Base-by-base conservation (phyloP, 208 protist genomes). In the Acanthamoeba sp. region DNA sequence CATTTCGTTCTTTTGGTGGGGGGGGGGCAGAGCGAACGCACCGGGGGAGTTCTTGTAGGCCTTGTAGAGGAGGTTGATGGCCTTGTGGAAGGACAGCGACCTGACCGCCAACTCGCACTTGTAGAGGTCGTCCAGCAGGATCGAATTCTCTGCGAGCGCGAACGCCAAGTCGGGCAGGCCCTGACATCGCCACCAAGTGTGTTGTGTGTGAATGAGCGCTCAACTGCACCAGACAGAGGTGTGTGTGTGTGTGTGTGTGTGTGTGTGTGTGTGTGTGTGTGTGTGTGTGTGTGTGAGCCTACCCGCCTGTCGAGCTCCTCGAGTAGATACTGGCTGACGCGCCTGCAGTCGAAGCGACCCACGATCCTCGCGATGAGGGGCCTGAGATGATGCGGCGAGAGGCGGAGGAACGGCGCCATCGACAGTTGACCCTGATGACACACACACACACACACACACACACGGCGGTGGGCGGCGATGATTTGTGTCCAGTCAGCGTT, bases 81-180 rank as follows among this genome's bases (percentile, higher is more conserved):
- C 87, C 57, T 92, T 92, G 34, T 45, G 50, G 38, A 92, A 92
- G 57, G 42, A 73, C 2, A 92, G 62, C 20, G 59, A 29, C 38
- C 62, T 42, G 20, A 92, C 57, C 29, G 87, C 87, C 32, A 92
- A n/a, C 34, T 92, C 57, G 38, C 20, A 73, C 62, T 92, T 92
- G 40, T 92, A 73, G 6, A 92, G 2, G 87, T 50, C 59, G 40
- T 92, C 57, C 27, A 92, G n/a, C n/a, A 66, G 62, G 27, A 48
- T 66, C 27, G 59, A 92, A 27, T 92, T 66, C 62, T 92, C 87
- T 7, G 59, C 87, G 14, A 92, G 52, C 22, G 87, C 48, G 36
- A 92, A 73, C 18, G 87, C 87, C 87, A 92, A 73, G 45, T 92
- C 87, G 16, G 87, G 87, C 24, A 92, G 59, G 24, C 50, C 80